Evolutionary conservation across 1,284 basidiomycete species (phyloP), one percentile per base, ranked within the genome.

Genomic region (Ceratobasidium papillatum): DNA sequence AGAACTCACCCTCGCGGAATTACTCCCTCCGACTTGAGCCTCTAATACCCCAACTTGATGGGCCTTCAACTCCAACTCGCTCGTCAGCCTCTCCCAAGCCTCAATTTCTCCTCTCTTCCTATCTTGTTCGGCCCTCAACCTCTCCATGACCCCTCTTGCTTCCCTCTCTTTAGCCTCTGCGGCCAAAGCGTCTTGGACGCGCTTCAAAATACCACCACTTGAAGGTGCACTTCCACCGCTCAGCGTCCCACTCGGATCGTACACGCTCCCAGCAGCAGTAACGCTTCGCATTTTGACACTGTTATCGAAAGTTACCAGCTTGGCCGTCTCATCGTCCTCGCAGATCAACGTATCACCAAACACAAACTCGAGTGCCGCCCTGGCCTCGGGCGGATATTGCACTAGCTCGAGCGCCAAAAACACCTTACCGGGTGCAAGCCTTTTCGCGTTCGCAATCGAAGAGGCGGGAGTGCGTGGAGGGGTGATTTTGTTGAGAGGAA

Each of bases 311-410:
- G 98, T 98, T 51, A 98, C 94, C 0, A 86, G 84, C 80, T 96
- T 95, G 8, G 98, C 98, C 0, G 95, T 89, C 36, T 91, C 90
- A 2, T 96, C 90, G 80, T 98, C 95, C 56, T 92, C 90, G 81
- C 96, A 99, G 80, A 99, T 90, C 76, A 99, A 87, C 0, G 94
- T 96, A 80, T 95, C 92, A 73, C 94, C 94, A 81, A 99, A 99
- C 9, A 98, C 96, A 81, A 92, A 99, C 45, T 91, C 87, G 90
- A 99, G 96, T 9, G 98, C 98, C 43, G 89, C 90, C 17, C 90
- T 87, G 30, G 99, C 93, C 68, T 97, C 93, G 3, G 90, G 84
- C n/a, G 91, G 87, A 82, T 94, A 98, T 5, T 91, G 91, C 34
- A 99, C 90, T 4, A 99, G 88, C 27, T 92, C 91, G 30, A 99